These are phyloP conservation scores for Crithidia fasciculata DNA, from an alignment of 208 protist species.

Conservation along the genomic window DNA sequence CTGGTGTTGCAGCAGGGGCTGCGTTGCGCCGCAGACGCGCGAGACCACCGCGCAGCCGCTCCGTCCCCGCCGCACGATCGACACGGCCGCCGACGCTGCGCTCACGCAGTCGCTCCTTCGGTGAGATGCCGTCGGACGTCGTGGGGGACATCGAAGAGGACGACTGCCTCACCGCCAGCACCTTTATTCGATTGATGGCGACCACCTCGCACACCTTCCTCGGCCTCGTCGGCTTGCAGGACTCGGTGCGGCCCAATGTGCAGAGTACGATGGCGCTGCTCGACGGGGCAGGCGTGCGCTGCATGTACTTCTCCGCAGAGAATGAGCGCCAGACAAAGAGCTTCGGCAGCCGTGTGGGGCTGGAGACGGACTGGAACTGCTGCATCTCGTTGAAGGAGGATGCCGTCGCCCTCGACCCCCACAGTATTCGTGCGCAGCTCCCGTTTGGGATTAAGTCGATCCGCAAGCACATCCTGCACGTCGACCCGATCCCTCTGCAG, in stretches of 20 bases:
- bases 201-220: constrained; percentile 89
- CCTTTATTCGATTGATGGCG: constrained; percentile 66
- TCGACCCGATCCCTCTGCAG: constrained; percentile 95
- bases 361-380: constrained; percentile 96
- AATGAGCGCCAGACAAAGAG: constrained; percentile 90
- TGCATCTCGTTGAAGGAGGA: constrained; percentile 93
- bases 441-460: constrained; percentile 94
- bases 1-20: neutral
- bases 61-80: constrained; percentile 29
- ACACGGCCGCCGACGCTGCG: constrained; percentile 23
- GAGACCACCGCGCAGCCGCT: constrained; percentile 24
- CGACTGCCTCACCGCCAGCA: constrained; percentile 56
- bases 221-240: constrained; percentile 84
- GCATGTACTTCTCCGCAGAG: constrained; percentile 92
- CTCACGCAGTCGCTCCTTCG: constrained; percentile 42
- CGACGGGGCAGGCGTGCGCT: constrained; percentile 92
- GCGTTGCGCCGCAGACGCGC: neutral
- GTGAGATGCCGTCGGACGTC: constrained; percentile 35
- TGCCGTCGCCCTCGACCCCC: constrained; percentile 77
- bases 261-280: constrained; percentile 76
- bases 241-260: constrained; percentile 87
- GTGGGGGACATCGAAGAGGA: constrained; percentile 57
- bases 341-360: constrained; percentile 90
- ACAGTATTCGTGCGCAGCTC: constrained; percentile 92
- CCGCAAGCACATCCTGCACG: constrained; percentile 90